Percentiles rank a stretch among this genome's conserved stretches.
These are phyloP conservation scores for Flaveria robusta DNA, from an alignment of 129 eudicot genomes.

Conservation along the genomic window DNA sequence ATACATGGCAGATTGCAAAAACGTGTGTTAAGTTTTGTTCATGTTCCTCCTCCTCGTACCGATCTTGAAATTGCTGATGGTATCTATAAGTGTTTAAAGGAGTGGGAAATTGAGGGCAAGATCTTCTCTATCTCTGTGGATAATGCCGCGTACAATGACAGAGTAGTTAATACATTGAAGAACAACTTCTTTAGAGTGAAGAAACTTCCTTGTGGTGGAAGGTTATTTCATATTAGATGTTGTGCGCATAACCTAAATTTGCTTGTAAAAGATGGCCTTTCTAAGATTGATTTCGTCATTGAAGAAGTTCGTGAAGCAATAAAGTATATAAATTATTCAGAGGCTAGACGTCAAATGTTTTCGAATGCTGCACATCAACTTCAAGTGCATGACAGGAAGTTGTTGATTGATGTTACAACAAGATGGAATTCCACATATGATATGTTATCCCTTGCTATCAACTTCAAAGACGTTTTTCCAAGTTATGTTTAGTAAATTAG, in stretches of 20 bases:
- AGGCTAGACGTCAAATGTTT: conserved; percentile 10
- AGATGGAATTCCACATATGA: too few species aligned
- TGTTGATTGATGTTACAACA: background rate
- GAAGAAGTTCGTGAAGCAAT: conserved; percentile 19
- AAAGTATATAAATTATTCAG: conserved; percentile 7
- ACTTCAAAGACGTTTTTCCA: too few species aligned
- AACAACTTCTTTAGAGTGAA: background rate
- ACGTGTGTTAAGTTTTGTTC: conserved; percentile 15
- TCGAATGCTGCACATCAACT: too few species aligned
- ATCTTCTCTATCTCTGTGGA: background rate
- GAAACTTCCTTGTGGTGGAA: conserved; percentile 15
- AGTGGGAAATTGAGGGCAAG: conserved; percentile 12
- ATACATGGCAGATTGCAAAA: background rate
- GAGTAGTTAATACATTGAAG: background rate
- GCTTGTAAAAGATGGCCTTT: conserved; percentile 18
- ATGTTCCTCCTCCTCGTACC: conserved; percentile 14
- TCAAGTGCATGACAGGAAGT: background rate
- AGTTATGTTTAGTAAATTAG: too few species aligned
- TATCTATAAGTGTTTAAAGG: background rate
- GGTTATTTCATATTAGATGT: conserved; percentile 18
- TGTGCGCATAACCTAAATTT: conserved; percentile 1
- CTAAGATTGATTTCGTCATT: background rate
- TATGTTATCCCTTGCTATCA: too few species aligned
- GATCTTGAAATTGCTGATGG: conserved; percentile 9
- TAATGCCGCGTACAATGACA: conserved; percentile 11